Evolutionary conservation across 2,329 filamentous ascomycete species (phyloP).

Genomic region (Neurospora sp.): DNA sequence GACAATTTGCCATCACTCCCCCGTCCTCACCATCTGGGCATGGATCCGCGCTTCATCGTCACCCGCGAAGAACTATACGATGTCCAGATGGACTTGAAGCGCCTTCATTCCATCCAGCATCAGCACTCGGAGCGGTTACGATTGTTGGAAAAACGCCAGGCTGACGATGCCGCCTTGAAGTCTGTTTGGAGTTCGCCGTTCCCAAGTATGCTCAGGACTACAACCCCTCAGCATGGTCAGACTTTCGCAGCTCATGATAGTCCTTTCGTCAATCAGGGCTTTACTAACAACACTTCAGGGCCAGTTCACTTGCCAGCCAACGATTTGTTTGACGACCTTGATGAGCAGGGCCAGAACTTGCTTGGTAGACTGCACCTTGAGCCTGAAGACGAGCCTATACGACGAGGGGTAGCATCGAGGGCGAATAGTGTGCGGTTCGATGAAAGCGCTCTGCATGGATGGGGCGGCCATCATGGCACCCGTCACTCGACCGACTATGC

Average conservation of each 20-base stretch:
- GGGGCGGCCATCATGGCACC: constrained; percentile 60
- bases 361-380: constrained; percentile 77
- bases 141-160: constrained; percentile 55
- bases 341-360: constrained; percentile 73
- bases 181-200: constrained; percentile 94
- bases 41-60: constrained; percentile 53
- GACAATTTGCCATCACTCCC: not conserved
- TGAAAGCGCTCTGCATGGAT: constrained; percentile 85
- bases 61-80: constrained; percentile 56
- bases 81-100: constrained; percentile 62
- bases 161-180: constrained; percentile 60
- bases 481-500: constrained; percentile 77
- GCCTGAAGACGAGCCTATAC: constrained; percentile 73
- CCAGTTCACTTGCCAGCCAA: constrained; percentile 68
- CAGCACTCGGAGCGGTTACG: constrained; percentile 52
- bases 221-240: constrained; percentile 71
- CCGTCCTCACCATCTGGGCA: constrained; percentile 28
- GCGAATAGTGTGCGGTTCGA: constrained; percentile 98
- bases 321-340: constrained; percentile 63
- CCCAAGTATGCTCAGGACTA: constrained; percentile 71
- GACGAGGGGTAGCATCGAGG: constrained; percentile 77
- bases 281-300: constrained; percentile 38
- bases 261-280: not conserved
- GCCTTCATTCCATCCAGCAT: constrained; percentile 53
- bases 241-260: constrained; percentile 5